Evolutionary conservation across 495 filamentous ascomycete species (phyloP), one percentile per base, ranked within the genome.

Genomic region (Trichoderma gamsii): DNA sequence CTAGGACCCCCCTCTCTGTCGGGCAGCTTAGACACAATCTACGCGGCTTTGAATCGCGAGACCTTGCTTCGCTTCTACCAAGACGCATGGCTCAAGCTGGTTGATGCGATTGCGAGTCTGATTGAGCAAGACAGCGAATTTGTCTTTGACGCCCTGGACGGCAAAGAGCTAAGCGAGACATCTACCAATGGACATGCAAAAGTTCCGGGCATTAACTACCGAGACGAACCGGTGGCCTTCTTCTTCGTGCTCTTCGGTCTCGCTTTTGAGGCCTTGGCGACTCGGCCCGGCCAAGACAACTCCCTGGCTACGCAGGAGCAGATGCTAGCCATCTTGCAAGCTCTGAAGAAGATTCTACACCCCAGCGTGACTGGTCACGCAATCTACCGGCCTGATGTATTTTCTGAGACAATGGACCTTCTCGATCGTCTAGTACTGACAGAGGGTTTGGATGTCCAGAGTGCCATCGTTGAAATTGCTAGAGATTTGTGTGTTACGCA

Each of bases 221-320:
- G 95, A 23, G 94, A 97, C 74, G 96, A 99, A 74, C 95, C 95
- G 0, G 92, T 97, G 18, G 95, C 95, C 0, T 99, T 99, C 82
- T 99, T 99, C 79, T 99, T 99, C 72, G 93, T 99, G 12, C 84
- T 99, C 1, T 99, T 97, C 73, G 95, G 95, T 29, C 89, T 99
- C 68, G 92, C 93, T 0, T 97, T 98, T 71, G 95, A 99, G 77
- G 93, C 96, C 32, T 84, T 99, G 52, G 93, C 92, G 18, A 90
- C 89, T 8, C 88, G 92, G 67, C 87, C 89, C 15, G 82, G 82
- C 7, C 81, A 83, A 61, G 89, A 87, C 59, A 90, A 92, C 71
- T 86, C 86, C 0, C 80, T 92, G 41, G 85, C 86, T 5, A 87
- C 87, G 0, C 86, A 89, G 70, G 89, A 92, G 65, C 92, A 97